phyloP scores from a whole-genome alignment of 805 yeast genomes.

The Debaryomyces tyrocola region DNA sequence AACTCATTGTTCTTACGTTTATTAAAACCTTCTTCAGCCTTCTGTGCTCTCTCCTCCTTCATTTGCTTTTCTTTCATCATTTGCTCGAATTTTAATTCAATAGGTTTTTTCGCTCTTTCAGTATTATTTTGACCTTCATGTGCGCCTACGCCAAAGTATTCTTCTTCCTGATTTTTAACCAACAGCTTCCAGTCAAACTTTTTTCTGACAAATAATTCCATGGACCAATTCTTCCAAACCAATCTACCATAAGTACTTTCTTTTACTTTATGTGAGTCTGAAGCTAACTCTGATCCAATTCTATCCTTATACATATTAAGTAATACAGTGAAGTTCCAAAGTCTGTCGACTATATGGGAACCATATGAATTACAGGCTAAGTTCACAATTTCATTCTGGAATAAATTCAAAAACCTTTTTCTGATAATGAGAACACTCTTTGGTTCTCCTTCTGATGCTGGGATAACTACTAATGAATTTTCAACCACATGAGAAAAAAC shows the following conservation, averaged over 20 bases:
- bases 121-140: constrained; percentile 9
- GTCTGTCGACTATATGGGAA: constrained; percentile 82
- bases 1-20: constrained; percentile 21
- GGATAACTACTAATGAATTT: constrained; percentile 47
- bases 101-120: constrained; percentile 33
- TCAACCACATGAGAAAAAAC: constrained; percentile 90
- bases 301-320: constrained; percentile 85
- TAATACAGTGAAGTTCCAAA: constrained; percentile 77
- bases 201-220: constrained; percentile 76
- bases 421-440: constrained; percentile 54
- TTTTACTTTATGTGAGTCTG: constrained; percentile 67
- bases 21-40: constrained; percentile 17
- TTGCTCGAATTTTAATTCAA: constrained; percentile 42
- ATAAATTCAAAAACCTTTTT: constrained; percentile 65
- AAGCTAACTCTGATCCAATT: constrained; percentile 65
- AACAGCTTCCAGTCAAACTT: constrained; percentile 79
- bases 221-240: constrained; percentile 94
- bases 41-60: constrained; percentile 24
- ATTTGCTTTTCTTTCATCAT: constrained; percentile 29
- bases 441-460: constrained; percentile 41
- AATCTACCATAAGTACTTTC: constrained; percentile 83
- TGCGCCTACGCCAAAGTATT: constrained; percentile 22
- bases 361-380: constrained; percentile 86
- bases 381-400: constrained; percentile 53
- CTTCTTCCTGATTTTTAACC: constrained; percentile 47